Conservation (phyloP, 495 filamentous ascomycete species). For the Aspergillus coremiiformis region DNA sequence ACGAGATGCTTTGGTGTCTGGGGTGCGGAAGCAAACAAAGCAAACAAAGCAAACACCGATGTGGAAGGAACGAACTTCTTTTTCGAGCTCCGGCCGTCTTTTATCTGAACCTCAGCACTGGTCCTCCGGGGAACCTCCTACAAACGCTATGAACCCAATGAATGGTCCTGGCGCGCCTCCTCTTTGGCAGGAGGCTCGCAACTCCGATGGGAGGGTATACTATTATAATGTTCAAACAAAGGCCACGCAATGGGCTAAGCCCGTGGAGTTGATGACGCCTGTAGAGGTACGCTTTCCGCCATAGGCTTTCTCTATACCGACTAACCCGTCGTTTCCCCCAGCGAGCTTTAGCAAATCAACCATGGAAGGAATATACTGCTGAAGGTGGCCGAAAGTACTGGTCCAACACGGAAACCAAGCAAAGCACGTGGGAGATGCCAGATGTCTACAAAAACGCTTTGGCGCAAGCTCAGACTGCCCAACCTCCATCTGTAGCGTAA, state of each 20-base stretch:
- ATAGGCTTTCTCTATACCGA: background rate
- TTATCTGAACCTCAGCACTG: background rate
- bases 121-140: background rate
- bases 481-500: slow-evolving; percentile 52
- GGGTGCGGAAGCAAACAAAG: slow-evolving; percentile 23
- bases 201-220: slow-evolving; percentile 79
- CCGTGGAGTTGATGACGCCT: slow-evolving; percentile 77
- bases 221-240: slow-evolving; percentile 87
- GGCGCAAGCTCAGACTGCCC: slow-evolving; percentile 46
- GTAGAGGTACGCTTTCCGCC: slow-evolving; percentile 59
- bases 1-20: slow-evolving; percentile 7
- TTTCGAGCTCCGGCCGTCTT: background rate
- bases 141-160: slow-evolving; percentile 54
- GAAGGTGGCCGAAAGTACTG: slow-evolving; percentile 87
- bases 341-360: slow-evolving; percentile 74
- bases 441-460: slow-evolving; percentile 69
- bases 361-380: slow-evolving; percentile 89
- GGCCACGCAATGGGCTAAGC: slow-evolving; percentile 90
- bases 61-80: slow-evolving; percentile 5
- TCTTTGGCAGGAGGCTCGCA: slow-evolving; percentile 78
- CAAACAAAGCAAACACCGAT: slow-evolving; percentile 29
- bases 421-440: slow-evolving; percentile 94
- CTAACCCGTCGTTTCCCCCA: slow-evolving; percentile 24
- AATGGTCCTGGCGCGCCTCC: slow-evolving; percentile 47
- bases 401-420: slow-evolving; percentile 83